Evolutionary conservation across 768 basidiomycete genomes (phyloP).

Genomic region (Russula lepida): DNA sequence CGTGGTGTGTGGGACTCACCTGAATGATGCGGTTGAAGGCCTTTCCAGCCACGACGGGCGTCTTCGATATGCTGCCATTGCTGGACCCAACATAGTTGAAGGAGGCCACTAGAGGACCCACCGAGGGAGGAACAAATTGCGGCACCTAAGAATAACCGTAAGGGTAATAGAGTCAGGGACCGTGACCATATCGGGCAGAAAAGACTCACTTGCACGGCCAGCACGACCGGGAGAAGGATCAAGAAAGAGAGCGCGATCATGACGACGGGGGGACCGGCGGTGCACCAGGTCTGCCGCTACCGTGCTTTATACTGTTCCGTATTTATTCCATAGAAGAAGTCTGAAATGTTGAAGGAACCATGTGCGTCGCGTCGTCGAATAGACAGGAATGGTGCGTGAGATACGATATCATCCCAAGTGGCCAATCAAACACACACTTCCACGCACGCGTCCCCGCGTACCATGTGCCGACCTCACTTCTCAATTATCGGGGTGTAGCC

Average conservation of each 20-base stretch:
- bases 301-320: background rate
- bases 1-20: background rate
- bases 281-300: background rate
- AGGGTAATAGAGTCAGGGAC: background rate
- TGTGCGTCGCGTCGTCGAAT: no score
- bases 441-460: background rate
- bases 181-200: background rate
- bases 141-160: slow-evolving; percentile 16
- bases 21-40: slow-evolving; percentile 41
- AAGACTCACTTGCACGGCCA: slow-evolving; percentile 1
- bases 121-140: slow-evolving; percentile 27
- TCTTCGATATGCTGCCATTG: slow-evolving; percentile 37
- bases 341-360: no score
- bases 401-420: no score
- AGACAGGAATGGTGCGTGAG: no score
- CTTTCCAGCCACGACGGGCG: slow-evolving; percentile 33
- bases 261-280: background rate
- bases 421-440: background rate
- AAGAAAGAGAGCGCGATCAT: slow-evolving; percentile 1
- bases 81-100: slow-evolving; percentile 36
- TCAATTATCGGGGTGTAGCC: background rate
- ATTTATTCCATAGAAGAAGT: background rate
- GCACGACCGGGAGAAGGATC: slow-evolving; percentile 4
- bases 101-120: slow-evolving; percentile 24
- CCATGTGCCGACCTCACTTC: background rate